phyloP scores from a whole-genome alignment of 2,329 filamentous ascomycete genomes.

The Cyanodermella asteris region DNA sequence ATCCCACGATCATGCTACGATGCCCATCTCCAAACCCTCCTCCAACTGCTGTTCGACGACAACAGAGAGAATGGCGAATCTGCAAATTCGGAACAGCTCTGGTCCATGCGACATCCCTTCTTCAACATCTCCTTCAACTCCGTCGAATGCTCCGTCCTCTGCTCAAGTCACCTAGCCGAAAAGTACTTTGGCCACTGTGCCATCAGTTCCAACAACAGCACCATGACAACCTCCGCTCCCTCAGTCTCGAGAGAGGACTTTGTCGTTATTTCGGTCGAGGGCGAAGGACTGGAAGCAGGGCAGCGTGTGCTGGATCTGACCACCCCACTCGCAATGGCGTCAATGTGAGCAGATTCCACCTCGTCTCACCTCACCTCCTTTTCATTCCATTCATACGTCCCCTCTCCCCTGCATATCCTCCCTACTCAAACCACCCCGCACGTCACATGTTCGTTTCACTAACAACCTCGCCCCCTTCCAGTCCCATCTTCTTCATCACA shows the following conservation, averaged over 20 bases:
- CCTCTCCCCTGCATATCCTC: conserved; percentile 1
- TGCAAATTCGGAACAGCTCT: conserved; percentile 10
- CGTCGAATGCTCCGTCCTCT: conserved; percentile 81
- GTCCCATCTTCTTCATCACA: conserved; percentile 92
- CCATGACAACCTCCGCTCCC: conserved; percentile 23
- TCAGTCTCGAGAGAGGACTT: conserved; percentile 67
- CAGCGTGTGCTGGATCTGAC: conserved; percentile 82
- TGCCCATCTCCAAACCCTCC: conserved; percentile 62
- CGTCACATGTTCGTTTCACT: conserved; percentile 3
- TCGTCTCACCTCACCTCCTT: conserved; percentile 2
- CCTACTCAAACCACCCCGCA: conserved; percentile 1
- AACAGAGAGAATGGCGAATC: conserved; percentile 12
- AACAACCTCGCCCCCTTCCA: conserved; percentile 14
- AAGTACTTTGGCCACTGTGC: conserved; percentile 57
- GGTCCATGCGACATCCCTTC: conserved; percentile 47
- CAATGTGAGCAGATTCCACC: conserved; percentile 58
- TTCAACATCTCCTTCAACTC: conserved; percentile 86
- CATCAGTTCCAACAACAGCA: conserved; percentile 29
- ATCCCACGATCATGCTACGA: conserved; percentile 62
- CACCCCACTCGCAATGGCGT: conserved; percentile 70
- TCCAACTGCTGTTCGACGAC: conserved; percentile 49
- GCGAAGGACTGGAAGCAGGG: conserved; percentile 74
- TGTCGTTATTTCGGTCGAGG: conserved; percentile 72
- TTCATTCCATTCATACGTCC: too few species aligned
- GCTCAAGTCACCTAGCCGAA: conserved; percentile 51